A percentile compares a stretch with the other conserved stretches of the same genome.
phyloP scores from a whole-genome alignment of 805 yeast species.

The Cyberlindnera maclurae region DNA sequence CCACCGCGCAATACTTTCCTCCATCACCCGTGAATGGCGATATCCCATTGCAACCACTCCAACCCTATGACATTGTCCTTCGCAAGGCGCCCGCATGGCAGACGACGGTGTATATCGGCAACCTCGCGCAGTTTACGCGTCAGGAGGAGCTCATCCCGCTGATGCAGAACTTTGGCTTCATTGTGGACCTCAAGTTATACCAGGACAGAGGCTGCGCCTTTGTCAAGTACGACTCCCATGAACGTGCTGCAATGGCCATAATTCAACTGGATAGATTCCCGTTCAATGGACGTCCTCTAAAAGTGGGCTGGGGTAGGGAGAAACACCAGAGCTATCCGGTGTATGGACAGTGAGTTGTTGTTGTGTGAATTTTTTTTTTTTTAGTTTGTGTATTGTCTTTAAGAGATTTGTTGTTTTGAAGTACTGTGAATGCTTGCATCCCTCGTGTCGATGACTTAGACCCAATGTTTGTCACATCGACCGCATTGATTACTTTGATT shows the following conservation, averaged over 20 bases:
- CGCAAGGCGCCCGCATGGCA: conserved; percentile 79
- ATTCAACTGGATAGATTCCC: conserved; percentile 66
- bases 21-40: not conserved
- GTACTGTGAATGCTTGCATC: no score
- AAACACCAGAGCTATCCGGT: no score
- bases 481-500: no score
- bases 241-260: conserved; percentile 83
- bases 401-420: no score
- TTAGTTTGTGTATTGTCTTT: no score
- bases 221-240: conserved; percentile 81
- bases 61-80: no score
- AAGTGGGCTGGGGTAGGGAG: conserved; percentile 85
- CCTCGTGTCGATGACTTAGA: no score
- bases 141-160: conserved; percentile 69
- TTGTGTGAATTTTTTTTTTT: no score
- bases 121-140: conserved; percentile 68
- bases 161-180: conserved; percentile 73
- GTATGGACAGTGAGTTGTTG: no score
- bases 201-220: conserved; percentile 86
- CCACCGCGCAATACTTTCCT: no score
- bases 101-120: conserved; percentile 83
- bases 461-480: no score
- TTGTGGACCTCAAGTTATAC: conserved; percentile 72
- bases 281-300: conserved; percentile 70
- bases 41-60: no score